Conservation (phyloP, 75 land plant genomes). For the Sequoiadendron giganteum region DNA sequence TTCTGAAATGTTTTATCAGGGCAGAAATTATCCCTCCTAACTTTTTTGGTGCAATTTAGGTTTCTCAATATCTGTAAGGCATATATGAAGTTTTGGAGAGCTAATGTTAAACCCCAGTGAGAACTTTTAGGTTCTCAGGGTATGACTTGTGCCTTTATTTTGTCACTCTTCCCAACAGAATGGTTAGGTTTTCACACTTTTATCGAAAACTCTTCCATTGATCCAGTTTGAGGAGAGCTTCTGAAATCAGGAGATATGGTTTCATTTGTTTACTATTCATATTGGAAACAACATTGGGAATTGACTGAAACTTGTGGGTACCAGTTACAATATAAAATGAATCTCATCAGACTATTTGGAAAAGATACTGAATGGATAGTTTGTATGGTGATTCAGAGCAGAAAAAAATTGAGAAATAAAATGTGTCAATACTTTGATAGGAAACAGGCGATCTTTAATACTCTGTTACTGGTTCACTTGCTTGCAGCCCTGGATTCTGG, state of each 20-base stretch:
- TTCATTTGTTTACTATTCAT: neutral
- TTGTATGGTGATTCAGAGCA: neutral
- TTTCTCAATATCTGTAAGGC: neutral
- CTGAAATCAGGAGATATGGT: neutral
- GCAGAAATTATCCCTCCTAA: neutral
- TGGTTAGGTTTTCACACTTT: neutral
- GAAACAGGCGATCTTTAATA: neutral
- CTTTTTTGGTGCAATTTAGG: neutral
- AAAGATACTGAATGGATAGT: neutral
- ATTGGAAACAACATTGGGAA: neutral
- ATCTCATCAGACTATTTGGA: neutral
- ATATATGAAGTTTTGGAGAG: neutral
- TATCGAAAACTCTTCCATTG: neutral
- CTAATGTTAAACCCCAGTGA: neutral
- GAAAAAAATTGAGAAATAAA: neutral
- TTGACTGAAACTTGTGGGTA: neutral
- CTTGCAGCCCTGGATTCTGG: no score
- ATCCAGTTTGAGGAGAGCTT: neutral
- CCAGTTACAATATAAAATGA: neutral
- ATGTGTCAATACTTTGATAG: neutral
- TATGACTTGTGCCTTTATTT: neutral
- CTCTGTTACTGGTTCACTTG: no score
- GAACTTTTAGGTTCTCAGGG: neutral
- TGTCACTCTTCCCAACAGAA: neutral
- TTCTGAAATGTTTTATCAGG: neutral